Percentiles rank a stretch among this genome's conserved stretches.
Evolutionary conservation across 2,329 filamentous ascomycete genomes (phyloP).

Genomic region (Aspergillus viridinutans): DNA sequence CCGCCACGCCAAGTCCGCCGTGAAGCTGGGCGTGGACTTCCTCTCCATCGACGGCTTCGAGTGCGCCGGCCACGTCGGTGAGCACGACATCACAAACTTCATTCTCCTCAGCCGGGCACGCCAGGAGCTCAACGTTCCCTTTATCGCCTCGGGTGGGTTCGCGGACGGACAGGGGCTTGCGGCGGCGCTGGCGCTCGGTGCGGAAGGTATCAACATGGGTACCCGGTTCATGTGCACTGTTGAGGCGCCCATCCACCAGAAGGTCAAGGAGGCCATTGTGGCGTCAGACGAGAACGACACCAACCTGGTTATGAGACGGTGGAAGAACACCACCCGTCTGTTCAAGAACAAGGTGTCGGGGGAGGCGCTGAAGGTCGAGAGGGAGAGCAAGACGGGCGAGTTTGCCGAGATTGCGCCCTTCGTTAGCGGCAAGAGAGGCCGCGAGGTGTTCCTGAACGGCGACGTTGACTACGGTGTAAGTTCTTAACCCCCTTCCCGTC

Average conservation of each 20-base stretch:
- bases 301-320: constrained; percentile 77
- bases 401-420: constrained; percentile 83
- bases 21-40: constrained; percentile 95
- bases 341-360: constrained; percentile 86
- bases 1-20: constrained; percentile 81
- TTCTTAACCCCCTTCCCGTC: constrained; percentile 21
- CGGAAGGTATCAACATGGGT: constrained; percentile 96
- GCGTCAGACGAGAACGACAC: constrained; percentile 86
- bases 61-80: constrained; percentile 68
- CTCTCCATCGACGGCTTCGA: constrained; percentile 96
- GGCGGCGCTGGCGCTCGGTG: constrained; percentile 82
- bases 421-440: constrained; percentile 85
- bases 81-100: constrained; percentile 52
- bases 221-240: constrained; percentile 96
- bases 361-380: constrained; percentile 77
- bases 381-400: constrained; percentile 75
- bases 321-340: constrained; percentile 86
- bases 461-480: constrained; percentile 85
- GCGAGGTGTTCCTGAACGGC: constrained; percentile 87
- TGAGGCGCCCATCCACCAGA: constrained; percentile 85
- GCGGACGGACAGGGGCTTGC: constrained; percentile 91
- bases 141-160: constrained; percentile 94
- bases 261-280: constrained; percentile 92
- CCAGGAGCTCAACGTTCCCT: constrained; percentile 78
- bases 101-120: constrained; percentile 75